A percentile compares a stretch with the other conserved stretches of the same genome.
Evolutionary conservation across 2,329 filamentous ascomycete genomes (phyloP).

Genomic region (Talaromyces islandicus): DNA sequence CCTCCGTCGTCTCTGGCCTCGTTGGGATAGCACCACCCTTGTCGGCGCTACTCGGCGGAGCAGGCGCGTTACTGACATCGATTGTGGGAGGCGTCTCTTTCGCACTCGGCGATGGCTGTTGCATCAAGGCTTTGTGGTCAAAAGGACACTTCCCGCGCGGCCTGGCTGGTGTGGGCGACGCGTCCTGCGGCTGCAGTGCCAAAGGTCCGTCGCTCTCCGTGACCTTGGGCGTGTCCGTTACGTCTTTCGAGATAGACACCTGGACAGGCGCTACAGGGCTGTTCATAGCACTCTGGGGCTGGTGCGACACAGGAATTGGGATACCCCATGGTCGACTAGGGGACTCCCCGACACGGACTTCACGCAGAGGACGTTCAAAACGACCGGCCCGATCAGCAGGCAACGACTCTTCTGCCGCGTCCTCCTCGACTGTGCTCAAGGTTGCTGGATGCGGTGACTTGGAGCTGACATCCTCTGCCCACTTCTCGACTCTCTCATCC

Average conservation of each 20-base stretch:
- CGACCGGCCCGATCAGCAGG: slow-evolving; percentile 57
- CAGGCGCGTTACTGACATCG: not conserved
- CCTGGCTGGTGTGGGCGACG: slow-evolving; percentile 12
- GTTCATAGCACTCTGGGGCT: slow-evolving; percentile 20
- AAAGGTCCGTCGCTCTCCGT: slow-evolving; percentile 6
- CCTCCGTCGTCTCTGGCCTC: not conserved
- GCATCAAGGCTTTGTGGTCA: slow-evolving; percentile 14
- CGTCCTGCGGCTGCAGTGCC: slow-evolving; percentile 11
- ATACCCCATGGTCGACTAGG: slow-evolving; percentile 93
- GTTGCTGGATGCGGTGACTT: slow-evolving; percentile 40
- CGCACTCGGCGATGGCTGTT: not conserved
- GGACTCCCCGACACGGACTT: slow-evolving; percentile 88
- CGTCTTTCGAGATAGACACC: slow-evolving; percentile 15
- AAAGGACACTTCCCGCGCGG: slow-evolving; percentile 31
- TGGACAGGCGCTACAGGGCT: slow-evolving; percentile 17
- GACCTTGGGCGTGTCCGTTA: slow-evolving; percentile 12
- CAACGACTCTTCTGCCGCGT: slow-evolving; percentile 5
- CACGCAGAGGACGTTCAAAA: slow-evolving; percentile 80
- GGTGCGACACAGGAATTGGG: slow-evolving; percentile 60
- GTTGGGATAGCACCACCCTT: not conserved
- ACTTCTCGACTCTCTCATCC: slow-evolving; percentile 71
- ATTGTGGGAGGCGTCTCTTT: not conserved
- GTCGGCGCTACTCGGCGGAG: not conserved
- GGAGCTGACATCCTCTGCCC: slow-evolving; percentile 71
- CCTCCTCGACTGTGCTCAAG: slow-evolving; percentile 35